Evolutionary conservation across 108 stramenopile species (phyloP).

Genomic region (Halocafeteria seosinensis): DNA sequence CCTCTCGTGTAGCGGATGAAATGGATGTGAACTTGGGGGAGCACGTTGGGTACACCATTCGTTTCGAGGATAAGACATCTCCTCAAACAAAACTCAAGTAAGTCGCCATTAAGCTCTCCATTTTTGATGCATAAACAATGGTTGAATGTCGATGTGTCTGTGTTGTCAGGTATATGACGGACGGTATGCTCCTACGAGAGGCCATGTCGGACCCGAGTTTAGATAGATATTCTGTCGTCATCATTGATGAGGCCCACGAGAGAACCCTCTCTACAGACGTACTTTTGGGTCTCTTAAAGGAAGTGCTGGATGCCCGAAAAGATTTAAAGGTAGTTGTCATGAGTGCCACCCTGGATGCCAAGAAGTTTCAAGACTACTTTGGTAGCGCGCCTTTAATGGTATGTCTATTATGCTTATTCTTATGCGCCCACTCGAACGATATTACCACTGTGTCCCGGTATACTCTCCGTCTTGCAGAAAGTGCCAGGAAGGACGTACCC

Average conservation of each 20-base stretch:
- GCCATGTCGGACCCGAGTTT: conserved; percentile 92
- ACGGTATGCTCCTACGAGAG: conserved; percentile 46
- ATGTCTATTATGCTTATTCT: background rate
- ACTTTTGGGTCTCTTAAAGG: conserved; percentile 94
- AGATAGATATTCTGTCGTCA: conserved; percentile 66
- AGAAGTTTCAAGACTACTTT: conserved; percentile 53
- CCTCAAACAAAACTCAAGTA: conserved; percentile 58
- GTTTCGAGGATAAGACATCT: conserved; percentile 79
- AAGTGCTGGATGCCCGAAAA: conserved; percentile 60
- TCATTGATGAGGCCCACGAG: conserved; percentile 97
- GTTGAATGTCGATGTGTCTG: too few relatives aligned
- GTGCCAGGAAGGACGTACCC: conserved; percentile 92
- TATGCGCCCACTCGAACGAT: conserved; percentile 45
- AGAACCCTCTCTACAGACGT: conserved; percentile 87
- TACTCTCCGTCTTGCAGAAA: too few relatives aligned
- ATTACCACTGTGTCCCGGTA: conserved; percentile 66
- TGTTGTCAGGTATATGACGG: conserved; percentile 31
- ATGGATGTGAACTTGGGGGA: conserved; percentile 88
- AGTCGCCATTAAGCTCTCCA: too few relatives aligned
- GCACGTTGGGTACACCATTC: conserved; percentile 94
- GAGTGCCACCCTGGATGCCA: conserved; percentile 90
- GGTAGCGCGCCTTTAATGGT: conserved; percentile 13
- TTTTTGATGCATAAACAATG: conserved; percentile 80
- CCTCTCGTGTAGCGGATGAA: conserved; percentile 87
- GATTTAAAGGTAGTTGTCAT: conserved; percentile 92